Percentiles rank a stretch among this genome's conserved stretches.
Conservation (phyloP, 306 rosid genomes). For the Citrullus mucosospermus region DNA sequence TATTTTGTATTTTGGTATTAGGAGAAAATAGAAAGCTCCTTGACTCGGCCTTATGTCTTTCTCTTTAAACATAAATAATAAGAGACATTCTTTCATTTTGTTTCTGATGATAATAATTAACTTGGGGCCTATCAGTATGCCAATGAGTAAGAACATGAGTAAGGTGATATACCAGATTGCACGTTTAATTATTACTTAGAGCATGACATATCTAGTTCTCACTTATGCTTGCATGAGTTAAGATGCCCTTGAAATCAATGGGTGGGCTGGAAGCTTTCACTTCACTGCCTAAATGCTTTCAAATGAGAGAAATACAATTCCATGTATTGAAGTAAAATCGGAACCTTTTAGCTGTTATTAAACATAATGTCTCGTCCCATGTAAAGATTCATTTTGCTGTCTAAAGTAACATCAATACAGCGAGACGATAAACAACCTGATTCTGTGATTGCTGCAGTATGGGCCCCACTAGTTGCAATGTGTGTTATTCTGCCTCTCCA, state of each 20-base stretch:
- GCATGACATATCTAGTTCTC: background rate
- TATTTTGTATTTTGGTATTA: background rate
- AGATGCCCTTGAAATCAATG: background rate
- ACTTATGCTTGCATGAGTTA: background rate
- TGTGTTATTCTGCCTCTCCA: constrained; percentile 61
- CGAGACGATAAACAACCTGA: constrained; percentile 32
- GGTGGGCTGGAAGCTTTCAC: background rate
- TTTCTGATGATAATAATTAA: background rate
- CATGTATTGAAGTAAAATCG: background rate
- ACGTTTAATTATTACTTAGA: background rate
- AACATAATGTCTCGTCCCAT: background rate
- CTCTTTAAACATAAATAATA: background rate
- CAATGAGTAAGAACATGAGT: background rate
- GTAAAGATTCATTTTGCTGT: background rate
- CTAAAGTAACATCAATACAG: background rate
- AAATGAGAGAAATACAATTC: background rate
- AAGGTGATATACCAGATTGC: background rate
- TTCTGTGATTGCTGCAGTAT: constrained; percentile 74
- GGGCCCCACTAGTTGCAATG: constrained; percentile 84
- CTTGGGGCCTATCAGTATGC: background rate
- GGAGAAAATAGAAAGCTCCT: background rate
- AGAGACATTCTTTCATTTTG: background rate
- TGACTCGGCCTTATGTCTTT: background rate
- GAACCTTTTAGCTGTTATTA: background rate
- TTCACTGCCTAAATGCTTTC: background rate